These are phyloP conservation scores for Podaxis sp. DNA, from an alignment of 768 basidiomycete species.

Conservation along the genomic window DNA sequence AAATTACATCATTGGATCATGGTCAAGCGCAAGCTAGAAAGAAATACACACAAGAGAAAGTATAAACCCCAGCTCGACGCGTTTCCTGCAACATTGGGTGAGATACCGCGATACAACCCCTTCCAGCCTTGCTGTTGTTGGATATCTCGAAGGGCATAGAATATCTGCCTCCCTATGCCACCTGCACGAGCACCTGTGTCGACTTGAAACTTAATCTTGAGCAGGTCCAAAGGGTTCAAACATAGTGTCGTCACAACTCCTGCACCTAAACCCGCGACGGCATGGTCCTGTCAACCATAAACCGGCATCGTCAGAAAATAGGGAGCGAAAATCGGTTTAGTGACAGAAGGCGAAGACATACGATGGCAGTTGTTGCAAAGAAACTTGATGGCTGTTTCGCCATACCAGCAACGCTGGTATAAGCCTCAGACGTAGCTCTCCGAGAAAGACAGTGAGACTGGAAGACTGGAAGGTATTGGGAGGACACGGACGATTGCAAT, in stretches of 20 bases:
- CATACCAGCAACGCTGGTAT: slow-evolving; percentile 29
- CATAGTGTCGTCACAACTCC: slow-evolving; percentile 89
- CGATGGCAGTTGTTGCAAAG: slow-evolving; percentile 46
- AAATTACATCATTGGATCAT: not conserved
- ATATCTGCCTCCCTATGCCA: slow-evolving; percentile 71
- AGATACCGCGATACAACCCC: slow-evolving; percentile 88
- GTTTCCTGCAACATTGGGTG: slow-evolving; percentile 90
- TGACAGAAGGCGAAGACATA: slow-evolving; percentile 18
- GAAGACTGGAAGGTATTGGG: not conserved
- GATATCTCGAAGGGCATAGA: slow-evolving; percentile 68
- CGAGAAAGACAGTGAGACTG: not conserved
- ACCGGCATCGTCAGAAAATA: not conserved
- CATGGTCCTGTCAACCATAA: slow-evolving; percentile 71
- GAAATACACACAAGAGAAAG: slow-evolving; percentile 83
- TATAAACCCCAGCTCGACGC: slow-evolving; percentile 97
- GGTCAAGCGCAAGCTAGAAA: not conserved
- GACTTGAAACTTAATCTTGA: slow-evolving; percentile 94
- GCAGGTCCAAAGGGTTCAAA: slow-evolving; percentile 95
- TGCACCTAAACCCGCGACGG: slow-evolving; percentile 87
- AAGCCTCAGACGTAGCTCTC: not conserved
- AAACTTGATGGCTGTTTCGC: slow-evolving; percentile 43
- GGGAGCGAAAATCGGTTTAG: not conserved
- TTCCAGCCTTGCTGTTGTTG: slow-evolving; percentile 70
- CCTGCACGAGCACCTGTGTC: slow-evolving; percentile 60
- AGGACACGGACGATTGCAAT: not conserved